These are phyloP conservation scores for Rhizomucor miehei DNA, from an alignment of 371 early-diverging fungal species.

Conservation along the genomic window DNA sequence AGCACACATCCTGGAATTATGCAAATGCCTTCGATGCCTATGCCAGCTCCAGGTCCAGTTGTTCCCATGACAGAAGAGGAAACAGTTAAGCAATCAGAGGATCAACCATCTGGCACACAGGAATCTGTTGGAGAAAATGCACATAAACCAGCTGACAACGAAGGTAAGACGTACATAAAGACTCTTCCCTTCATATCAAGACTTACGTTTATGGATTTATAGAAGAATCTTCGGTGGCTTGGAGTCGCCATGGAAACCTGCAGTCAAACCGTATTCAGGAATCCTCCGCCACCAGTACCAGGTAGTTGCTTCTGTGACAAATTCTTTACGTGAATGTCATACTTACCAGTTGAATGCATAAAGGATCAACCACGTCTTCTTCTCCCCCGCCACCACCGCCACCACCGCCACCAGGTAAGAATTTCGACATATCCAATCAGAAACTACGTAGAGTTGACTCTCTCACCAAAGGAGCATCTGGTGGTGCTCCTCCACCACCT, in stretches of 20 bases:
- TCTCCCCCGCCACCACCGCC: slow-evolving; percentile 18
- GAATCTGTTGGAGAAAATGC: too few relatives aligned
- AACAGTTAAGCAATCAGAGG: too few relatives aligned
- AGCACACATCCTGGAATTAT: too few relatives aligned
- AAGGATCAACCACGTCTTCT: background rate
- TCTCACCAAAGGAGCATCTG: background rate
- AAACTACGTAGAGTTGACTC: background rate
- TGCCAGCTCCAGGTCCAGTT: too few relatives aligned
- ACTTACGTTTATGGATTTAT: too few relatives aligned
- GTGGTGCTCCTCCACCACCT: slow-evolving; percentile 10
- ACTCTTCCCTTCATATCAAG: too few relatives aligned
- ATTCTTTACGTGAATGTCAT: background rate
- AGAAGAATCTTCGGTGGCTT: background rate
- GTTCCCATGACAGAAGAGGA: too few relatives aligned
- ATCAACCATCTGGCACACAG: too few relatives aligned
- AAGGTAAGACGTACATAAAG: background rate
- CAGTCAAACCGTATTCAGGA: too few relatives aligned
- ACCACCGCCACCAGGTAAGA: slow-evolving; percentile 11
- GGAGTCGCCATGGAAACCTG: too few relatives aligned
- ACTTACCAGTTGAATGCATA: background rate
- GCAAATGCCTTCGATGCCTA: too few relatives aligned
- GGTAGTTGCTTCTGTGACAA: background rate
- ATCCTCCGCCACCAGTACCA: slow-evolving; percentile 11
- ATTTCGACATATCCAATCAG: background rate
- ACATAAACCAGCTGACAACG: too few relatives aligned